These are phyloP conservation scores for Globisporangium solare DNA, from an alignment of 352 stramenopile species.

Conservation along the genomic window DNA sequence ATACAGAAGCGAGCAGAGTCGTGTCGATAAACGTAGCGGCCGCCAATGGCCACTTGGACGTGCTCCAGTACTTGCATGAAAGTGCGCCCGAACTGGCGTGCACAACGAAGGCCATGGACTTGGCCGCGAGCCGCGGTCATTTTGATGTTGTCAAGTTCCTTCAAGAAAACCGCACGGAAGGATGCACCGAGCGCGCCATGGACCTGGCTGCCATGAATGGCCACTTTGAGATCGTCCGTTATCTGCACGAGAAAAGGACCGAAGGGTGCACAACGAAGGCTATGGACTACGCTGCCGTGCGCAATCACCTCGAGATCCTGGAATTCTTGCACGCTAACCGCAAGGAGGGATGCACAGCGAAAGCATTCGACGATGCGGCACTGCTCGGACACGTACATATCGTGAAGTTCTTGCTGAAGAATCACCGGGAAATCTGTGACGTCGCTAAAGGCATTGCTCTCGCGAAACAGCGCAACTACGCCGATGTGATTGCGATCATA, in stretches of 20 bases:
- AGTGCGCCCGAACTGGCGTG: constrained; percentile 20
- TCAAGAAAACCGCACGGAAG: constrained; percentile 28
- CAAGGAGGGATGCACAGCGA: constrained; percentile 39
- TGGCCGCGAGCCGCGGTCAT: constrained; percentile 21
- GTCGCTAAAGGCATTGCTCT: constrained; percentile 36
- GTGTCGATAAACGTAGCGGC: constrained; percentile 43
- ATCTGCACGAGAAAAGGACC: constrained; percentile 24
- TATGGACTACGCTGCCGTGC: constrained; percentile 50
- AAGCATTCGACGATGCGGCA: constrained; percentile 43
- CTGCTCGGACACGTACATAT: constrained; percentile 35
- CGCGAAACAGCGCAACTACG: constrained; percentile 34
- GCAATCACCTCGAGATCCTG: constrained; percentile 37
- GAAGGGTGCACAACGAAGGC: constrained; percentile 45
- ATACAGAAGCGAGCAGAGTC: constrained; percentile 39
- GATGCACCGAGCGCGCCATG: constrained; percentile 25
- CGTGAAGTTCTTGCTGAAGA: constrained; percentile 37
- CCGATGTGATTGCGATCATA: constrained; percentile 10
- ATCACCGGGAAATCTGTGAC: constrained; percentile 28
- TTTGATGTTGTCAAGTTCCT: constrained; percentile 31
- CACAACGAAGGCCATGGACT: constrained; percentile 28
- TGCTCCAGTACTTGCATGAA: constrained; percentile 31
- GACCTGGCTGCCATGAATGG: constrained; percentile 26
- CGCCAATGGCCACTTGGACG: constrained; percentile 26
- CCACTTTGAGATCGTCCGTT: constrained; percentile 26
- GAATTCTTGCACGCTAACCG: constrained; percentile 49